phyloP scores from a whole-genome alignment of 2,329 filamentous ascomycete species.

The Amylocarpus encephaloides region DNA sequence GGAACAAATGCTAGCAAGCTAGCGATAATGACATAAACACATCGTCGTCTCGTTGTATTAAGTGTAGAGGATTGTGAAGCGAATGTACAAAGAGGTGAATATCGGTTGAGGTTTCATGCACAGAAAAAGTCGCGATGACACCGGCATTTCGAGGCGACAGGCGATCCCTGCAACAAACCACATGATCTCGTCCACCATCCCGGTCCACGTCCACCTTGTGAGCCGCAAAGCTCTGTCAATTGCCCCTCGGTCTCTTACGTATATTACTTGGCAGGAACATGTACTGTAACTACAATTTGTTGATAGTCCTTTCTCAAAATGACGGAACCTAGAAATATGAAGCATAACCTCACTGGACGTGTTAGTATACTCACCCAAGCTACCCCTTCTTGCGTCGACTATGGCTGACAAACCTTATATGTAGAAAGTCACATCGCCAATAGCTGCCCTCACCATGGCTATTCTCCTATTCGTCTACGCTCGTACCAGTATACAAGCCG shows the following conservation, averaged over 20 bases:
- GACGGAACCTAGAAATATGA: constrained; percentile 6
- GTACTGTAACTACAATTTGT: too few relatives aligned
- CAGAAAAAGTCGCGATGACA: constrained; percentile 8
- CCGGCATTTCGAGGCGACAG: background rate
- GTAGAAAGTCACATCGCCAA: constrained; percentile 39
- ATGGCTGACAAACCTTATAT: background rate
- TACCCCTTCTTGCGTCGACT: background rate
- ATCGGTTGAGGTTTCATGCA: background rate
- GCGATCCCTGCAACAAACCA: constrained; percentile 5
- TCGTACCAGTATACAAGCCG: constrained; percentile 57
- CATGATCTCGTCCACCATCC: background rate
- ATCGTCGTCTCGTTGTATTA: constrained; percentile 1
- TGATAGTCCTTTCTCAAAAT: background rate
- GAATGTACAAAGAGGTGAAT: background rate
- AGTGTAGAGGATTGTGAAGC: background rate
- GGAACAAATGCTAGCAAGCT: background rate
- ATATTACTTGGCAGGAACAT: background rate
- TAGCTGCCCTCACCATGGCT: constrained; percentile 50
- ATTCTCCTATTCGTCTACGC: constrained; percentile 51
- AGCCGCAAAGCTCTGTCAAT: background rate
- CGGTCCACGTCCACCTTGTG: background rate
- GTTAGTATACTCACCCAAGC: constrained; percentile 5
- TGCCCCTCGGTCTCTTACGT: background rate
- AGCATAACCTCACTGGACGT: constrained; percentile 27
- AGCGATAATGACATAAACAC: constrained; percentile 5